phyloP scores from a whole-genome alignment of 179 eudicot genomes.

The Patellifolia procumbens region DNA sequence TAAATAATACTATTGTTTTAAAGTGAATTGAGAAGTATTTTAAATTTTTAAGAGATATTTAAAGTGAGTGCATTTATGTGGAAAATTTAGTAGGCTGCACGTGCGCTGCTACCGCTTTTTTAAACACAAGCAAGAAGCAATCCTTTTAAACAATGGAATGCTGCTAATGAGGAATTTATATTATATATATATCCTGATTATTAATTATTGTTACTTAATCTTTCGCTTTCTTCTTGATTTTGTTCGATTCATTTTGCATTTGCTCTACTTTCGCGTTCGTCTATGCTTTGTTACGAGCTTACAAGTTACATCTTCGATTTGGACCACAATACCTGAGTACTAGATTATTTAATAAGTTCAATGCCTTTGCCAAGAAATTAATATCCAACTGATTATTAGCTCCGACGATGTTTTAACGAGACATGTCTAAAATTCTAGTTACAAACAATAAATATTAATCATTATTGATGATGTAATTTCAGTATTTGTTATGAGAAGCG shows the following conservation, averaged over 20 bases:
- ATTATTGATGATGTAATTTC: too few relatives aligned
- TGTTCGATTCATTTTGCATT: neutral
- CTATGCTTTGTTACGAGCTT: too few relatives aligned
- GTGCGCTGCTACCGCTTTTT: slow-evolving; percentile 21
- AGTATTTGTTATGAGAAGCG: too few relatives aligned
- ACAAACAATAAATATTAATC: too few relatives aligned
- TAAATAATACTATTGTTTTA: too few relatives aligned
- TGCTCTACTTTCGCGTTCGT: neutral
- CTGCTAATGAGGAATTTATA: neutral
- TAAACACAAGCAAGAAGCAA: slow-evolving; percentile 13
- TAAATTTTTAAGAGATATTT: too few relatives aligned
- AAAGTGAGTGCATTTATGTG: slow-evolving; percentile 7
- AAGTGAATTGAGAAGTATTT: too few relatives aligned
- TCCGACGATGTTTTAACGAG: too few relatives aligned
- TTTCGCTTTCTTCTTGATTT: neutral
- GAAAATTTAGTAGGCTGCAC: slow-evolving; percentile 19
- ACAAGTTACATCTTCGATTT: neutral
- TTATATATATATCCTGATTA: neutral
- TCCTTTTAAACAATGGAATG: slow-evolving; percentile 25
- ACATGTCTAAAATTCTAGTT: too few relatives aligned
- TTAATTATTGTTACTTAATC: neutral
- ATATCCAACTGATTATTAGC: too few relatives aligned
- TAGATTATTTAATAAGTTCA: too few relatives aligned
- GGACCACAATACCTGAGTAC: neutral
- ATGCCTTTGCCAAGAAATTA: slow-evolving; percentile 5